These are phyloP conservation scores for Tetraselmis chui DNA, from an alignment of 139 green algal genomes.

Conservation along the genomic window DNA sequence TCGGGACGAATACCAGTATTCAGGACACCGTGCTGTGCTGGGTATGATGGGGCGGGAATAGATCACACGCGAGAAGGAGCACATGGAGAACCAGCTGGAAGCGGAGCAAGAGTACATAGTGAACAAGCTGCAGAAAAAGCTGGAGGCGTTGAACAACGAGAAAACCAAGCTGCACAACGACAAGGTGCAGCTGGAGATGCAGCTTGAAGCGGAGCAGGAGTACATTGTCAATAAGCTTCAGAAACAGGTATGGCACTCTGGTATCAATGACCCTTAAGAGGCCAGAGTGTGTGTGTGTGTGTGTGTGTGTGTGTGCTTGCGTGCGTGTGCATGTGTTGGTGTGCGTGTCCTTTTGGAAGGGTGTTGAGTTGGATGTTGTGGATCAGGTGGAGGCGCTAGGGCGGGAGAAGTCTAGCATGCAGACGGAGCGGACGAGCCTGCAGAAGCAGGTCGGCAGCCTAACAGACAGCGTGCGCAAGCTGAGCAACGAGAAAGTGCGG, in stretches of 20 bases:
- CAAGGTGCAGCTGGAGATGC: slow-evolving; percentile 57
- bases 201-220: slow-evolving; percentile 54
- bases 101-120: slow-evolving; percentile 67
- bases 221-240: slow-evolving; percentile 79
- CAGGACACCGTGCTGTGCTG: too few species aligned
- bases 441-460: slow-evolving; percentile 53
- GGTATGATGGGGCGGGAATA: slow-evolving; percentile 10
- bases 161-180: slow-evolving; percentile 7
- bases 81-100: slow-evolving; percentile 47
- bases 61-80: slow-evolving; percentile 20
- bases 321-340: neutral
- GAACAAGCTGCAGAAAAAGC: slow-evolving; percentile 50
- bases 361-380: neutral
- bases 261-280: too few species aligned
- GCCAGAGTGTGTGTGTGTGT: slow-evolving; percentile 26
- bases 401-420: slow-evolving; percentile 53
- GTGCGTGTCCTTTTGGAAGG: too few species aligned
- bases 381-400: slow-evolving; percentile 37
- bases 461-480: slow-evolving; percentile 37
- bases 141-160: slow-evolving; percentile 25
- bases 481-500: slow-evolving; percentile 43
- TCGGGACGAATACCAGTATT: too few species aligned
- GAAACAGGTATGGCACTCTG: slow-evolving; percentile 52
- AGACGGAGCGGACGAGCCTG: slow-evolving; percentile 56
- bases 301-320: neutral